phyloP scores from a whole-genome alignment of 257 asterid genomes.

The Solanum gandarillasii region DNA sequence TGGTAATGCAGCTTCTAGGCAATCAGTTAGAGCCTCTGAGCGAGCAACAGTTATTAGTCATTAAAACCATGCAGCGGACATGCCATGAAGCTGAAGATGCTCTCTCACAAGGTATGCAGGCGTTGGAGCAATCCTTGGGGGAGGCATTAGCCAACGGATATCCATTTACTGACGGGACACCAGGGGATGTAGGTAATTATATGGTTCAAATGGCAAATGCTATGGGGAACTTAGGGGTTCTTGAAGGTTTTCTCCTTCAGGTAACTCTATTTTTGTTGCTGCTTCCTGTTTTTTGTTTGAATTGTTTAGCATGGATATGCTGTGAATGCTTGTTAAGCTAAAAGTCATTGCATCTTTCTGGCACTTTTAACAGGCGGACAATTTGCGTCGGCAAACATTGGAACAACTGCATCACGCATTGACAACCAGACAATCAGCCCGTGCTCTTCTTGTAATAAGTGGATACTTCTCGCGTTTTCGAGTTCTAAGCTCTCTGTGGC shows the following conservation, averaged over 20 bases:
- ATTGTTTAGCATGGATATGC: not conserved
- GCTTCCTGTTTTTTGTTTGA: not conserved
- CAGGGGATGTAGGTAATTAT: slow-evolving; percentile 17
- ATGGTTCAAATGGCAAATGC: slow-evolving; percentile 98
- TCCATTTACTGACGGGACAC: slow-evolving; percentile 22
- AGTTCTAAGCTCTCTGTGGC: slow-evolving; percentile 87
- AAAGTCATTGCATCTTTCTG: not conserved
- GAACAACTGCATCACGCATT: slow-evolving; percentile 65
- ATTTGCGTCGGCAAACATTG: slow-evolving; percentile 63
- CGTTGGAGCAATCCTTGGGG: slow-evolving; percentile 66
- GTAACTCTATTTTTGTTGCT: slow-evolving; percentile 11
- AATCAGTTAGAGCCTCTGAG: slow-evolving; percentile 80
- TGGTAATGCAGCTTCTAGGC: slow-evolving; percentile 50
- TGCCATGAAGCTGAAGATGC: slow-evolving; percentile 89
- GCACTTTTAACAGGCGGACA: slow-evolving; percentile 52
- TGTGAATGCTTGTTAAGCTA: not conserved
- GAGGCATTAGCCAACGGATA: slow-evolving; percentile 69
- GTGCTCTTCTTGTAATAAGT: slow-evolving; percentile 58
- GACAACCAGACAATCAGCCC: slow-evolving; percentile 81
- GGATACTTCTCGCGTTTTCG: slow-evolving; percentile 78
- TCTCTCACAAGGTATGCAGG: slow-evolving; percentile 85
- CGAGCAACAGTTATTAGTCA: slow-evolving; percentile 58
- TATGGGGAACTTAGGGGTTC: slow-evolving; percentile 77
- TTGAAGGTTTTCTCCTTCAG: slow-evolving; percentile 72
- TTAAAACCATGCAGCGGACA: slow-evolving; percentile 49